phyloP scores from a whole-genome alignment of 2,329 filamentous ascomycete genomes.

The Colletotrichum tofieldiae region DNA sequence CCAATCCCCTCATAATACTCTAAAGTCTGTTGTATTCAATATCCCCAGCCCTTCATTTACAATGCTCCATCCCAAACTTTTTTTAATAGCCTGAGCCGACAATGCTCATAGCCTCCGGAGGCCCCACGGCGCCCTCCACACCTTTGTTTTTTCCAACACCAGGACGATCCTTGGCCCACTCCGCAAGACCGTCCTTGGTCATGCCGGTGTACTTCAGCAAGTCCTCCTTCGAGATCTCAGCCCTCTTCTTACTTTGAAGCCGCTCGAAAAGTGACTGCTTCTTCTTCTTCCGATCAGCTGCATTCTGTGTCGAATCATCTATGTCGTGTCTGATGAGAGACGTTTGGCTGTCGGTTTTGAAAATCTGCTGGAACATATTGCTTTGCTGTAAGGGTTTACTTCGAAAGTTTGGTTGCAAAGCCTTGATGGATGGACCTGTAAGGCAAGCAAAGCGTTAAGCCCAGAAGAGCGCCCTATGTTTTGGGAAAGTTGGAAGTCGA shows the following conservation, averaged over 20 bases:
- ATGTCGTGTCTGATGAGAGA: not conserved
- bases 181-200: conserved; percentile 48
- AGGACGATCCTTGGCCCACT: conserved; percentile 55
- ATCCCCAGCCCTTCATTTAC: not conserved
- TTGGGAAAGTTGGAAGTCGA: not conserved
- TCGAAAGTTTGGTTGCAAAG: not conserved
- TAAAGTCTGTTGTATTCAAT: not conserved
- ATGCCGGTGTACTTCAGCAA: conserved; percentile 60
- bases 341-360: conserved; percentile 4
- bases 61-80: not conserved
- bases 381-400: not conserved
- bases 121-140: not conserved
- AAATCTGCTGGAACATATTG: not conserved
- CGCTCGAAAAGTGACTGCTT: conserved; percentile 53
- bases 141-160: conserved; percentile 51
- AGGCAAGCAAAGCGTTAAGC: not conserved
- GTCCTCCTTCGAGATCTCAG: conserved; percentile 56
- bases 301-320: not conserved
- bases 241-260: conserved; percentile 50
- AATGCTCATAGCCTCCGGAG: not conserved
- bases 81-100: not conserved
- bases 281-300: not conserved
- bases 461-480: not conserved
- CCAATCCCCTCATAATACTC: too few relatives aligned
- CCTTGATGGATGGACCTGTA: not conserved